Evolutionary conservation across 2,329 filamentous ascomycete genomes (phyloP).

Genomic region (Fusarium neocosmosporiellum): DNA sequence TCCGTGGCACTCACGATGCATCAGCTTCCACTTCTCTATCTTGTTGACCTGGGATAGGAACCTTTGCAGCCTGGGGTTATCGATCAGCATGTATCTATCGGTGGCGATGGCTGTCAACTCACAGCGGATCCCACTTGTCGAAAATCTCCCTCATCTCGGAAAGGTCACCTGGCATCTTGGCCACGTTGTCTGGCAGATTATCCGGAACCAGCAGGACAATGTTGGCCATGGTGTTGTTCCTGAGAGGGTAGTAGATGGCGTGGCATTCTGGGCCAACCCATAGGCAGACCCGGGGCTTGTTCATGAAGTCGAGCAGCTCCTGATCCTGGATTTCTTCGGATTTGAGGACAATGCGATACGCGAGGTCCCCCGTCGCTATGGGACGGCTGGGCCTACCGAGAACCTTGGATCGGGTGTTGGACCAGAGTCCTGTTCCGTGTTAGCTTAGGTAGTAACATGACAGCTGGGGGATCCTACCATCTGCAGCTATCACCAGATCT

Average conservation of each 20-base stretch:
- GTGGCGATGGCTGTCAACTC: neutral
- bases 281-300: neutral
- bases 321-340: constrained; percentile 1
- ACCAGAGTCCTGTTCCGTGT: constrained; percentile 1
- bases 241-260: constrained; percentile 6
- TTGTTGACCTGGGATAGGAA: neutral
- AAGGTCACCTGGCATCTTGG: constrained; percentile 1
- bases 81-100: neutral
- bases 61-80: neutral
- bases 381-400: neutral
- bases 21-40: too few relatives aligned
- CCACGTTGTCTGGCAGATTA: constrained; percentile 3
- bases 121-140: constrained; percentile 5
- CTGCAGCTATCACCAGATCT: constrained; percentile 4
- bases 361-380: constrained; percentile 1
- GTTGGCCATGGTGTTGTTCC: constrained; percentile 4
- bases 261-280: constrained; percentile 4
- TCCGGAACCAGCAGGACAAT: constrained; percentile 8
- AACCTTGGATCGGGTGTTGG: constrained; percentile 1
- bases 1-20: too few relatives aligned
- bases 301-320: constrained; percentile 4
- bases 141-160: constrained; percentile 4
- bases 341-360: constrained; percentile 7
- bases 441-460: neutral
- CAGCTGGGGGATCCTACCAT: neutral